Base-by-base conservation (phyloP, 1,284 basidiomycete genomes). In the Puccinia triticina region DNA sequence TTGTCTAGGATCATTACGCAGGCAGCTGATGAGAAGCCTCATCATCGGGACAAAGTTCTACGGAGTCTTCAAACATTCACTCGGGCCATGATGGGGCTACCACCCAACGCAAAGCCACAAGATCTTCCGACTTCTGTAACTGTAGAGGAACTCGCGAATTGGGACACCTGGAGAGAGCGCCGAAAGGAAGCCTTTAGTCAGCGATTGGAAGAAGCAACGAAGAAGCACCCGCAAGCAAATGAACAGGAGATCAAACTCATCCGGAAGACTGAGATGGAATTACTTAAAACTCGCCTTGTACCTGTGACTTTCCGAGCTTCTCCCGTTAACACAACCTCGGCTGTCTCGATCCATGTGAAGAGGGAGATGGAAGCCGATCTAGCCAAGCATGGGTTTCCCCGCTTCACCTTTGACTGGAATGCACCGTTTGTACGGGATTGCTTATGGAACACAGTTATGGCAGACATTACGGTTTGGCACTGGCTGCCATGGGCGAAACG, bases 101-200 rank as follows among this genome's bases (percentile, higher is more conserved):
- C 29, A 37, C 12, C 21, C 40, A 34, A 67, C 32, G 32, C 64
- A n/a, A 67, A 67, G 64, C 32, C 64, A 14, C 14, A 67, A 37
- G 64, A 67, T 10, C 40, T 67, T 1, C 64, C 64, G 16, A 16
- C 23, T 40, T 67, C 64, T 37, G 64, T 67, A 37, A 43, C 40
- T 16, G 34, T 29, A 43, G 32, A 18, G 16, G 64, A 67, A 23
- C 12, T 67, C 7, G 16, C 64, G 1, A 3, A 7, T 37, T 67
- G 64, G 64, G 64, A 67, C 32, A 67, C 34, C 64, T 67, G 64
- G 64, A 67, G 64, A n/a, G 64, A 67, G 64, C 64, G 64, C 34
- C 64, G 64, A 18, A 67, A 67, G 40, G 40, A 67, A 7, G 32
- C 64, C 14, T 67, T 67, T 67, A 40, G 40, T 40, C 1, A 67